Base-by-base conservation (phyloP, 2,329 filamentous ascomycete species). In the Diaporthe nobilis region DNA sequence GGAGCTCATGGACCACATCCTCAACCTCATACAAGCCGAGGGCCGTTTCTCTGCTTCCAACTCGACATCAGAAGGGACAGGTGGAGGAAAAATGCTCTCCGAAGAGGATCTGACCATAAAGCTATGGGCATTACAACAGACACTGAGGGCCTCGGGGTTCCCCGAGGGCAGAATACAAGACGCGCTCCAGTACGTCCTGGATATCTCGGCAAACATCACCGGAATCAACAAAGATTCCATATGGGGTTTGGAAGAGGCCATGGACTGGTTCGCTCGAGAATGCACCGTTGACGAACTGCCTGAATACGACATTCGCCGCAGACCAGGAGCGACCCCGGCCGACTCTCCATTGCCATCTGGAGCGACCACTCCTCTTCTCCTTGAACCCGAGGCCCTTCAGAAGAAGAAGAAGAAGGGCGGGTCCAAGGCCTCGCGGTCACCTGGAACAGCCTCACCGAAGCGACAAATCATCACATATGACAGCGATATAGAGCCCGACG, bases 201-300 rank as follows among this genome's bases (percentile, higher is more conserved):
- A 92, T 57, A 92, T 94, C 78, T 91, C 92, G 39, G 88, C 92
- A 42, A 92, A 91, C 77, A 89, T 93, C 73, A 85, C 88, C 3
- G 81, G 86, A 15, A 85, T 86, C 28, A 87, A 83, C 76, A 93
- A 91, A 79, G 94, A 95, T 78, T 88, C 89, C 58, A 90, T 95
- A 20, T 98, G 95, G 94, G 95, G 96, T 13, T 86, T 98, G 49
- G 93, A 97, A 77, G 96, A 98, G 84, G 92, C 94, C 37, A 83
- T 99, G 28, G 95, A 98, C 80, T 98, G 95, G 95, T 89, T 98
- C 72, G 94, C 95, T n/a, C 87, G 94, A 78, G 91, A 97, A 81
- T 94, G 93, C 79, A 85, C 89, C 20, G 85, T 88, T 77, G 90
- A 92, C 1, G 93, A 96, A 79, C 87, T 96, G 49, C 94, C 94